Evolutionary conservation across 495 filamentous ascomycete species (phyloP), one percentile per base, ranked within the genome.

Genomic region (Rusavskia elegans): DNA sequence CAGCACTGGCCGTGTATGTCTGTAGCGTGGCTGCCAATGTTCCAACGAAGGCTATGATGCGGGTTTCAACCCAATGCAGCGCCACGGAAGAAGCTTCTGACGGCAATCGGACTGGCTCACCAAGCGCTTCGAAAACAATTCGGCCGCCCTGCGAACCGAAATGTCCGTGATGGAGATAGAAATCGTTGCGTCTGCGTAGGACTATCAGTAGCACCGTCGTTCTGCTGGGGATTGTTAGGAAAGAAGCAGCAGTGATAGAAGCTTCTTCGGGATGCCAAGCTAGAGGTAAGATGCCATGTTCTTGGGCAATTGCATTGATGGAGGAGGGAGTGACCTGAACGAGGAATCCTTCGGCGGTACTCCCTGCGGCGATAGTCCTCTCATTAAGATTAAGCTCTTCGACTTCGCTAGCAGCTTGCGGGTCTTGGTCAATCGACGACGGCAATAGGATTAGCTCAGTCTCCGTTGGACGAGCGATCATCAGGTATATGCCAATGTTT

Each of bases 291-390:
- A 44, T 53, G 25, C 50, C 36, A 29, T 25, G 36, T 30, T 41
- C 16, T 17, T 40, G 50, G 14, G 39, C 14, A 19, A 40, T 50
- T 3, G 51, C 36, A 53, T 36, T 49, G 5, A 77, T 67, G 30
- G 64, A 70, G 19, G 62, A 62, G n/a, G 68, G 61, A 3, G 81
- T 83, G 19, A 84, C 61, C 56, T 85, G 82, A 10, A 83, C 62
- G 17, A 78, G 54, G 25, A 56, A 59, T 48, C 68, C 64, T 35
- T 57, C 50, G 51, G 60, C 40, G 23, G 71, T 68, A 38, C 60
- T 64, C 10, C 68, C 68, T 32, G 73, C 69, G n/a, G 76, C 72
- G n/a, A 85, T 56, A 0, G 82, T 85, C 45, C 72, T 70, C 1
- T 70, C 69, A 10, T 66, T 62, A 23, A 71, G 57, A 45, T 80